Evolutionary conservation across 768 basidiomycete genomes (phyloP), one percentile per base, ranked within the genome.

Genomic region (Termitomyces sp.): DNA sequence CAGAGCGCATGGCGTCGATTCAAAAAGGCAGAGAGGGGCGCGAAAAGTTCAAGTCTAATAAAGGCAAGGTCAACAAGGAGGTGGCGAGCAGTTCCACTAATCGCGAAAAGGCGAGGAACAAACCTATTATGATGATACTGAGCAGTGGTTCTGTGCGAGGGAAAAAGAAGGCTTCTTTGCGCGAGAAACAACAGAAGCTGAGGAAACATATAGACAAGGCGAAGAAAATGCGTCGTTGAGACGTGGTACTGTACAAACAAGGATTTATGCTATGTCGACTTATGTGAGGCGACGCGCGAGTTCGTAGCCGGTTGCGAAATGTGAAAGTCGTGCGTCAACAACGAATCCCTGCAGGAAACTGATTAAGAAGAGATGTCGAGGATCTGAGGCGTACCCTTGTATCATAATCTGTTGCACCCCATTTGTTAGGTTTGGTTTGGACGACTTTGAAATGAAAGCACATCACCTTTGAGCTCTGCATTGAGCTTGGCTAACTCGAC

Each of bases 71-170:
- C 73, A 92, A 84, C 59, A 93, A 92, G 69, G 91, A 78, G 36
- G 72, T 76, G 12, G 84, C 87, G 58, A 93, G 91, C 71, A 92
- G 90, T 67, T 86, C 89, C 56, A 96, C 94, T 34, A 97, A 97
- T 71, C 79, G 85, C 67, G 92, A 96, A 75, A 97, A 97, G 82
- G 83, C 86, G 39, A 82, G 89, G 68, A 94, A 95, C 71, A 97
- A 98, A 71, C 94, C 94, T 26, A 82, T 96, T 63, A 95, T 96
- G 94, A 94, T 93, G 92, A 86, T 92, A 54, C 73, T 93, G 60
- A 79, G 86, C 50, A 91, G 88, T 58, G 80, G 80, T 1, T 84
- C 85, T 1, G 89, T 93, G n/a, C 77, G 79, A 61, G 78, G 89
- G 1, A 93, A 94, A 76, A 92, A 90, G 76, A 91, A 88, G 74